Evolutionary conservation across 495 filamentous ascomycete genomes (phyloP), one percentile per base, ranked within the genome.

Genomic region (Penicillium antarcticum): DNA sequence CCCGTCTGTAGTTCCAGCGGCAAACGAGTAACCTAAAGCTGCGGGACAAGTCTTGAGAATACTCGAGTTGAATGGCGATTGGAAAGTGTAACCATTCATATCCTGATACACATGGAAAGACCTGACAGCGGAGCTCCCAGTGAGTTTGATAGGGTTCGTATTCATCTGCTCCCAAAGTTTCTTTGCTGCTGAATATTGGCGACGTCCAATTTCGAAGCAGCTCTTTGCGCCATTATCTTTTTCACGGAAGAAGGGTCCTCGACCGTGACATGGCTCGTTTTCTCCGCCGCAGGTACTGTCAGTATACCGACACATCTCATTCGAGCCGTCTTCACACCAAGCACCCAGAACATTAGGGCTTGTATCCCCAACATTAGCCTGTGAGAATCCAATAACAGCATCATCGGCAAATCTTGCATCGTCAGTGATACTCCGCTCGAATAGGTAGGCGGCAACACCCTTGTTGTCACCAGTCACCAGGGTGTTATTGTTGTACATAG

Each of bases 331-430:
- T 50, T 91, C 86, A 54, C 87, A 91, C 73, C 78, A 89, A n/a
- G 87, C 85, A 1, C 94, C 94, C 4, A 89, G 79, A 4, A 92
- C 81, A 60, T 97, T 98, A 1, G 94, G 94, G 32, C 83, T 87
- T 1, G 91, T 95, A 57, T 98, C 94, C 4, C 94, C 94, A 26
- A 97, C 91, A 61, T 88, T 97, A 1, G 94, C 84, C 66, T 97
- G 94, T 0, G 91, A 95, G 65, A 98, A 98, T 10, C 91, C 92
- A 2, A 95, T 89, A 14, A 98, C 87, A 54, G 91, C 95, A n/a
- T 77, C 79, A 18, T 85, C 80, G 0, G 84, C 78, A 29, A 81
- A 81, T 10, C 73, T 66, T 1, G 65, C 56, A 8, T 80, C 74
- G 2, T 75, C 73, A 26, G 70, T 62, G 10, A 87, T 76, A 39